Evolutionary conservation across 768 basidiomycete species (phyloP), one percentile per base, ranked within the genome.

Genomic region (Suillus bovinus): DNA sequence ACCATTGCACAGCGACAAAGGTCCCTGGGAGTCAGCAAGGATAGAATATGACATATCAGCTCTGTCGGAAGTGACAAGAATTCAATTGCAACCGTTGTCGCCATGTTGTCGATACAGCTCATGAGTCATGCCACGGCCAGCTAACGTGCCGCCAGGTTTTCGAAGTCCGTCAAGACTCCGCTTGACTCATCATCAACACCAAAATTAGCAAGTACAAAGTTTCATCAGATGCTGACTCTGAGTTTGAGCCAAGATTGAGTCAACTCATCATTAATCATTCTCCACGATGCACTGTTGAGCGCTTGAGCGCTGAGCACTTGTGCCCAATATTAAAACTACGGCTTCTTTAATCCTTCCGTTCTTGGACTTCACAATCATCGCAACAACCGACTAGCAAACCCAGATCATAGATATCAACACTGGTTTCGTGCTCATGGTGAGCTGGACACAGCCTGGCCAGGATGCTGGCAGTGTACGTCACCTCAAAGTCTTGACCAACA

Each of bases 1-100:
- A 33, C 50, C 20, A n/a, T n/a, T 52, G 20, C 50, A 52, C 50
- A 52, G 20, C 50, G 31, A 52, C 20, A 52, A 52, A 52, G 50
- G 6, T 52, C 31, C 31, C 50, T 52, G 31, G 50, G 31, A 33
- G 29, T 2, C 31, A 52, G 50, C 3, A 52, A 11, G 20, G 2
- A 31, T 14, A 52, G 11, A n/a, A 52, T 52, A 31, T n/a, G 6
- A n/a, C 31, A 52, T 52, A 52, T 52, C 31, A 52, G 3, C 11
- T 33, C 50, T 52, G 29, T 13, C 1, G 50, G 50, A n/a, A 52
- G 50, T 6, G 33, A 52, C 29, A 52, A 52, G 10, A 52, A 52
- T 10, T 29, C 31, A 33, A 33, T 33, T 14, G 29, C 20, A 52
- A 33, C 31, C 29, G 5, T 31, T 31, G 20, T 31, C 50, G 1